Base-by-base conservation (phyloP, 164 flowering plant species). In the Aristolochia californica region DNA sequence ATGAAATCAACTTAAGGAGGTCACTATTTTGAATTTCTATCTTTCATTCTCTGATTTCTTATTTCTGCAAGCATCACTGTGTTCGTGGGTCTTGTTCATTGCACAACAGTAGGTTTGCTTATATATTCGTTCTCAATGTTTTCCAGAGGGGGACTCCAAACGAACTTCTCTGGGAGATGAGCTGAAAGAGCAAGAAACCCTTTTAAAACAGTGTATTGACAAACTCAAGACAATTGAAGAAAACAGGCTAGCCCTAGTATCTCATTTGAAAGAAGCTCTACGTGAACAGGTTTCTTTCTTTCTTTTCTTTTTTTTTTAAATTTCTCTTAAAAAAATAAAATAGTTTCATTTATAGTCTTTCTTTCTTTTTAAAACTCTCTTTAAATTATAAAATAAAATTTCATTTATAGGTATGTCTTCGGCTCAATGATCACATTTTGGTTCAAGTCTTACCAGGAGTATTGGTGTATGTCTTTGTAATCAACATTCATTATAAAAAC, bases 221-320 rank as follows among this genome's bases (percentile, higher is more conserved):
- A 87, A 89, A 70, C 94, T 93, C 53, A 78, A 85, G 73, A 70
- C 73, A 54, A 75, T 78, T 59, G 91, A 93, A 80, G 80, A 78
- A 56, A 83, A 72, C 63, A 81, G 96, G 72, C 70, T 60, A 30
- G 78, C 80, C 12, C 85, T 89, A 45, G 89, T 89, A 20, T 68
- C 86, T 60, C 87, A 85, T 66, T 76, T 93, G 71, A 83, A 70
- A 74, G 90, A 87, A 68, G 97, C 97, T 58, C 67, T 93, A 22
- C 72, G 72, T 63, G 94, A 83, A 64, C 89, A 91, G 93, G 98
- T 88, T 75, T 7, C n/a, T 25, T 25, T 34, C 58, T 53, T 53
- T 28, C 22, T 1, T 21, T 61, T 45, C 5, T 12, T 48, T 5
- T 20, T 38, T 5, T 28, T 44, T 5, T 66, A 8, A 15, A 62